Percentiles rank a stretch among this genome's conserved stretches.
Evolutionary conservation across 371 early-diverging fungal genomes (phyloP).

Genomic region (Mortierella sp.): DNA sequence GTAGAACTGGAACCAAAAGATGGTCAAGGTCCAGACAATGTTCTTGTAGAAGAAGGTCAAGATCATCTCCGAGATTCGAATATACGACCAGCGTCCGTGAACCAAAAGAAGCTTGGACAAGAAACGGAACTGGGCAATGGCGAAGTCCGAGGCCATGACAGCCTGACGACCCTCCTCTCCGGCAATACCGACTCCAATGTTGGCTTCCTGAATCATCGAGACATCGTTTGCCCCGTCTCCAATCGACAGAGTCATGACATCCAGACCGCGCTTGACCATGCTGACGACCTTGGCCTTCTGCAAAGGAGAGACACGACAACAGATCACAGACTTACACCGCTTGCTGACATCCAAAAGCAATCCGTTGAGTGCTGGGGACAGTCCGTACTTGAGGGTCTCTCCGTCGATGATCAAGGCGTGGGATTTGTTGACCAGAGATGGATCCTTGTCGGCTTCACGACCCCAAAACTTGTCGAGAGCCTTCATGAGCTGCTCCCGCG

Average conservation of each 20-base stretch:
- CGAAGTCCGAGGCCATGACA: constrained; percentile 92
- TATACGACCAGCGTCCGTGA: constrained; percentile 90
- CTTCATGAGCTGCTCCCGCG: constrained; percentile 71
- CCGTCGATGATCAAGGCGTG: constrained; percentile 95
- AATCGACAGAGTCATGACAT: constrained; percentile 85
- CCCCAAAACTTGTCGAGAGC: constrained; percentile 65
- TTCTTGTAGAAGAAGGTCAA: constrained; percentile 88
- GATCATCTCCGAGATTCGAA: constrained; percentile 83
- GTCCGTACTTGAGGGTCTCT: constrained; percentile 83
- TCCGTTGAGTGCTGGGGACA: constrained; percentile 69
- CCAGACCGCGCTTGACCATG: constrained; percentile 70
- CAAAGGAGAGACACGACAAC: constrained; percentile 91
- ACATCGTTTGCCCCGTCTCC: constrained; percentile 98
- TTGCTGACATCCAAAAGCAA: constrained; percentile 77
- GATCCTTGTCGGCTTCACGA: constrained; percentile 54
- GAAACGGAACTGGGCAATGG: constrained; percentile 89
- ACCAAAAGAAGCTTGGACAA: constrained; percentile 81
- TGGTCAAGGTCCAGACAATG: constrained; percentile 81
- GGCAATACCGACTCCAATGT: constrained; percentile 93
- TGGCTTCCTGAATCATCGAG: constrained; percentile 93
- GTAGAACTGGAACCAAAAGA: constrained; percentile 89
- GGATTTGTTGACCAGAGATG: constrained; percentile 55
- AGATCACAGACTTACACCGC: constrained; percentile 83
- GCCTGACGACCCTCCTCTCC: constrained; percentile 97
- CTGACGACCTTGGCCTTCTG: constrained; percentile 92